Evolutionary conservation across 208 protist genomes (phyloP), one percentile per base, ranked within the genome.

Genomic region (Leishmania guyanensis): DNA sequence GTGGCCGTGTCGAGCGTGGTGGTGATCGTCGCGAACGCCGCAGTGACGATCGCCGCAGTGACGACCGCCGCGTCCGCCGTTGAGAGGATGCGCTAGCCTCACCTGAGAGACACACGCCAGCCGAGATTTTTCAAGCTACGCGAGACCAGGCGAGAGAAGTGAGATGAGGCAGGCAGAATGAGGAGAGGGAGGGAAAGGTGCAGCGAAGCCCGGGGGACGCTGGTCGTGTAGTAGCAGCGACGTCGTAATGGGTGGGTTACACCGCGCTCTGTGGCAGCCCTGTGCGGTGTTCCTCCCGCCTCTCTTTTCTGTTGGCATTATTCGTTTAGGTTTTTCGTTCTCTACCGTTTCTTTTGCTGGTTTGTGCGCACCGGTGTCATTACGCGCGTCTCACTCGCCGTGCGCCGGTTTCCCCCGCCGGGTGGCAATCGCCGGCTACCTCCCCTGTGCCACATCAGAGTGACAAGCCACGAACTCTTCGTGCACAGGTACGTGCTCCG

Each of bases 21-120:
- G 50, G 17, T 20, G 83, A 82, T 36, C 73, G 78, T 26, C 72
- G 80, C 66, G 83, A 81, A 12, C 65, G 80, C 73, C 84, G 80
- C 75, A 66, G 82, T 33, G 69, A 56, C 9, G 29, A 56, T 50
- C 29, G 46, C 9, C 50, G 72, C 20, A 10, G 64, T 10, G 64
- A 84, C 48, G 75, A 82, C 64, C 78, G 82, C 29, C 79, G 85
- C 60, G 54, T 1, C 20, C 36, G 71, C 58, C 58, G 58, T n/a
- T 64, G 22, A 64, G 58, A 6, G 58, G 58, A 26, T 29, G 12
- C 3, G 16, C 58, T 64, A 26, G n/a, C 58, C 58, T 64, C 22
- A 26, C n/a, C 58, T 26, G 17, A 43, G 26, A 51, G 0, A n/a
- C 8, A 10, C 8, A 72, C 20, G 68, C 68, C 8, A 22, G 26